phyloP scores from a whole-genome alignment of 768 basidiomycete species.

The Gloeophyllum trabeum region DNA sequence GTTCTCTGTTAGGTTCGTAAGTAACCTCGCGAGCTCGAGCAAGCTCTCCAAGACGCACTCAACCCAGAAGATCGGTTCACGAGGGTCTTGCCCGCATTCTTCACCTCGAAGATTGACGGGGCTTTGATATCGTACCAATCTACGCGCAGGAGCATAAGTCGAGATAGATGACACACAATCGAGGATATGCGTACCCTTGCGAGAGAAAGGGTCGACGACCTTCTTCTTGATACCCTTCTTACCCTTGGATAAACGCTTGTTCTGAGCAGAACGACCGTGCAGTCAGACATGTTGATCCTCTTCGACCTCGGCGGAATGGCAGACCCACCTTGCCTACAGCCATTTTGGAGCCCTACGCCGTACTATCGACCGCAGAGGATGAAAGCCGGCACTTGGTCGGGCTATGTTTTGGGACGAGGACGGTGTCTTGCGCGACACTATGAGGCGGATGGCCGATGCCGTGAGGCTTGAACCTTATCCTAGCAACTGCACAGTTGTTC shows the following conservation, averaged over 20 bases:
- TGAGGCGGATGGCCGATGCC: conserved; percentile 10
- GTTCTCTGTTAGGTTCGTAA: conserved; percentile 54
- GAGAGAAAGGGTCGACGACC: conserved; percentile 99
- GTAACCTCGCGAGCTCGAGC: conserved; percentile 4
- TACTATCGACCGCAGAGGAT: conserved; percentile 26
- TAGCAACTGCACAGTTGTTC: conserved; percentile 36
- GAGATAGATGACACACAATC: not conserved
- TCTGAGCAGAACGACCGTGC: conserved; percentile 33
- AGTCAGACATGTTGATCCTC: not conserved
- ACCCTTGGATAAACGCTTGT: conserved; percentile 96
- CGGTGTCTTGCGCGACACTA: too few relatives aligned
- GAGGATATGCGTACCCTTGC: conserved; percentile 88
- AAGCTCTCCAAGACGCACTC: conserved; percentile 48
- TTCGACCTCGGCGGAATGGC: not conserved
- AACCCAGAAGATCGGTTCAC: conserved; percentile 97
- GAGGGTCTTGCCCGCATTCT: conserved; percentile 96
- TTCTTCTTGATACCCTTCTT: conserved; percentile 99
- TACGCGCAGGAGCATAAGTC: too few relatives aligned
- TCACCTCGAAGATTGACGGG: conserved; percentile 92
- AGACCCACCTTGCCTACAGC: conserved; percentile 77
- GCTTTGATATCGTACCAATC: conserved; percentile 99
- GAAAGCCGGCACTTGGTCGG: conserved; percentile 35
- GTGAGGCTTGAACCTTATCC: conserved; percentile 60
- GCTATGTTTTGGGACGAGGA: conserved; percentile 31
- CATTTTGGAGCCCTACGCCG: conserved; percentile 43